Conservation (phyloP, 2,329 filamentous ascomycete species). For the Cytospora leucostoma region DNA sequence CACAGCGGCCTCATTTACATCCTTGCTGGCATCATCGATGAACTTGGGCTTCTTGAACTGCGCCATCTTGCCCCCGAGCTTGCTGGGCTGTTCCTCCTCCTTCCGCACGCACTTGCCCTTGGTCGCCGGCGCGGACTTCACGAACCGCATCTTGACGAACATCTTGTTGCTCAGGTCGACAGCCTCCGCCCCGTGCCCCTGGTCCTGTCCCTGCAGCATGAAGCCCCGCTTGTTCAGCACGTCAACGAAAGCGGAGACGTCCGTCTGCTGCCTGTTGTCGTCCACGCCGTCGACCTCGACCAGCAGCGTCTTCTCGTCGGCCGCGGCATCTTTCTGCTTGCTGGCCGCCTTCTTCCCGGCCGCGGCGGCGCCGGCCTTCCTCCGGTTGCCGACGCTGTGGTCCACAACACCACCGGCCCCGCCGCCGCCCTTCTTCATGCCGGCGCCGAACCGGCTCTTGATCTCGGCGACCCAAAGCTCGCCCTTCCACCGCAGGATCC, state of each 20-base stretch:
- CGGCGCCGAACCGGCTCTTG: slow-evolving; percentile 78
- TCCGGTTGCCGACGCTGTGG: slow-evolving; percentile 72
- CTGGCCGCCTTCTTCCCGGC: slow-evolving; percentile 49
- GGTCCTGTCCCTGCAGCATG: slow-evolving; percentile 70
- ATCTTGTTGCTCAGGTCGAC: slow-evolving; percentile 91
- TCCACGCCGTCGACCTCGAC: slow-evolving; percentile 71
- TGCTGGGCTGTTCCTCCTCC: slow-evolving; percentile 55
- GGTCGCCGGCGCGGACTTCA: slow-evolving; percentile 75
- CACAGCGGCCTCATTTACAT: slow-evolving; percentile 64
- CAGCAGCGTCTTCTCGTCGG: slow-evolving; percentile 58
- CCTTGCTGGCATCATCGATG: slow-evolving; percentile 60
- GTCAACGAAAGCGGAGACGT: slow-evolving; percentile 83
- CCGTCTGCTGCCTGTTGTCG: slow-evolving; percentile 70
- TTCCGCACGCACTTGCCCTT: slow-evolving; percentile 73
- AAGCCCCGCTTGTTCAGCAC: slow-evolving; percentile 82
- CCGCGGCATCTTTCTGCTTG: slow-evolving; percentile 48
- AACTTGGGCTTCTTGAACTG: slow-evolving; percentile 53
- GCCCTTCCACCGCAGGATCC: slow-evolving; percentile 87
- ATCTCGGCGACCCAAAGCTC: slow-evolving; percentile 98
- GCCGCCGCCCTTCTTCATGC: slow-evolving; percentile 45
- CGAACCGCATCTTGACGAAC: slow-evolving; percentile 97
- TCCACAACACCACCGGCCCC: slow-evolving; percentile 52
- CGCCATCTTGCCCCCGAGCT: slow-evolving; percentile 28
- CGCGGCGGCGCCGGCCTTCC: slow-evolving; percentile 47
- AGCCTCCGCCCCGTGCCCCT: slow-evolving; percentile 59